A percentile compares a stretch with the other conserved stretches of the same genome.
These are phyloP conservation scores for Cystofilobasidium ferigula DNA, from an alignment of 768 basidiomycete genomes.

Conservation along the genomic window DNA sequence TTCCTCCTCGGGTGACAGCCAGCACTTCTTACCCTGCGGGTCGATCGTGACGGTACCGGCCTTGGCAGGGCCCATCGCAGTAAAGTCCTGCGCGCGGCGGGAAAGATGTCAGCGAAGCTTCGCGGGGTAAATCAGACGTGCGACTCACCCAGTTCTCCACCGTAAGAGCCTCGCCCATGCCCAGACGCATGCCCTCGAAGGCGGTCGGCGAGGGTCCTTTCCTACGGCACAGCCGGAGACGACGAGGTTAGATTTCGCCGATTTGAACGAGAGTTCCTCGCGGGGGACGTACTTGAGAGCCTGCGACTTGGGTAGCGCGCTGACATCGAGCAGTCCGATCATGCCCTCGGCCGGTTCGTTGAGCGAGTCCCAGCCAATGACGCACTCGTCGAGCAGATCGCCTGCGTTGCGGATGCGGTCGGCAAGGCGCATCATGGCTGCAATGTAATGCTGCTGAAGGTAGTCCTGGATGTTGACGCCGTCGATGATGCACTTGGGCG, in stretches of 20 bases:
- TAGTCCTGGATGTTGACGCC: conserved; percentile 85
- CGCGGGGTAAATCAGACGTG: background rate
- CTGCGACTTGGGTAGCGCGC: conserved; percentile 53
- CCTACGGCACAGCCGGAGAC: conserved; percentile 38
- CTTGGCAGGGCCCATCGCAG: conserved; percentile 60
- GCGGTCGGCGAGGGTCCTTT: conserved; percentile 83
- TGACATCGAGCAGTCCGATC: conserved; percentile 58
- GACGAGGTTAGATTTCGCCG: too few species aligned
- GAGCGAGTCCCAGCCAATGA: conserved; percentile 93
- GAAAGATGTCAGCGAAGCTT: background rate
- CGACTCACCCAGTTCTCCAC: conserved; percentile 59
- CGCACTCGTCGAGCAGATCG: conserved; percentile 66
- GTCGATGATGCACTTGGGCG: conserved; percentile 82
- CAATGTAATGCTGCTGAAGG: conserved; percentile 63
- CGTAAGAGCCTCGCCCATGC: conserved; percentile 72
- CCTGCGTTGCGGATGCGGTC: conserved; percentile 64
- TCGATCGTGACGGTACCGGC: conserved; percentile 70
- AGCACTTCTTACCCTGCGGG: conserved; percentile 51
- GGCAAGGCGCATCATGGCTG: conserved; percentile 62
- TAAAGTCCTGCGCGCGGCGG: conserved; percentile 44
- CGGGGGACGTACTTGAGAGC: conserved; percentile 38
- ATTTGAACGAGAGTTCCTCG: background rate
- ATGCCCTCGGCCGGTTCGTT: conserved; percentile 91
- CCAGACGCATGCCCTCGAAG: conserved; percentile 68
- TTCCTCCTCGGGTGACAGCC: conserved; percentile 31